Percentiles rank a stretch among this genome's conserved stretches.
Evolutionary conservation across 805 yeast genomes (phyloP).

Genomic region (Saturnispora ahearnii): DNA sequence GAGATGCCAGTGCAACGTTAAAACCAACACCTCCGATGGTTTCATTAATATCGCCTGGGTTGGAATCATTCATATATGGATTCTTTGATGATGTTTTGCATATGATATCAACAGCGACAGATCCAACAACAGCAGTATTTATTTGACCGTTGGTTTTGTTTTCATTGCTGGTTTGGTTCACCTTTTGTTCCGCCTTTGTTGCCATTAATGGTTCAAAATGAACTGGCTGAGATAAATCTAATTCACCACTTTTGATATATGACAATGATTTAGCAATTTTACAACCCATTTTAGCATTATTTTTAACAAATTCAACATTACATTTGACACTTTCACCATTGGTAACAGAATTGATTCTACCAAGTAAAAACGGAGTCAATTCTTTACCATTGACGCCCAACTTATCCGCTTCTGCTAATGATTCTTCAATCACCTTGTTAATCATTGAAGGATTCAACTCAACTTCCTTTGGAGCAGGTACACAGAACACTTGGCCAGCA

Average conservation of each 20-base stretch:
- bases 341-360: constrained; percentile 57
- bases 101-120: constrained; percentile 67
- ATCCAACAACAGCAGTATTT: constrained; percentile 50
- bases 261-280: constrained; percentile 51
- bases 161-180: too few species aligned
- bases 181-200: background rate
- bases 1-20: constrained; percentile 58
- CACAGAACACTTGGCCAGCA: constrained; percentile 71
- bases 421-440: constrained; percentile 45
- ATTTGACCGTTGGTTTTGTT: background rate
- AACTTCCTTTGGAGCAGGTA: constrained; percentile 64
- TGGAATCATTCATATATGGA: constrained; percentile 48
- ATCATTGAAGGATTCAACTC: constrained; percentile 52
- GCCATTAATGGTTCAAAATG: background rate
- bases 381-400: constrained; percentile 58
- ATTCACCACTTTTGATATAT: constrained; percentile 23
- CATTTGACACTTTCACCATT: constrained; percentile 60
- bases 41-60: constrained; percentile 48
- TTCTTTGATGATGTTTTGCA: constrained; percentile 32
- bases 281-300: constrained; percentile 65
- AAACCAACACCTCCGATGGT: constrained; percentile 80
- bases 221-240: background rate
- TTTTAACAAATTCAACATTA: constrained; percentile 66
- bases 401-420: constrained; percentile 45
- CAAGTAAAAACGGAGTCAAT: constrained; percentile 68